Base-by-base conservation (phyloP, 306 rosid species). In the Pyrus betulifolia region DNA sequence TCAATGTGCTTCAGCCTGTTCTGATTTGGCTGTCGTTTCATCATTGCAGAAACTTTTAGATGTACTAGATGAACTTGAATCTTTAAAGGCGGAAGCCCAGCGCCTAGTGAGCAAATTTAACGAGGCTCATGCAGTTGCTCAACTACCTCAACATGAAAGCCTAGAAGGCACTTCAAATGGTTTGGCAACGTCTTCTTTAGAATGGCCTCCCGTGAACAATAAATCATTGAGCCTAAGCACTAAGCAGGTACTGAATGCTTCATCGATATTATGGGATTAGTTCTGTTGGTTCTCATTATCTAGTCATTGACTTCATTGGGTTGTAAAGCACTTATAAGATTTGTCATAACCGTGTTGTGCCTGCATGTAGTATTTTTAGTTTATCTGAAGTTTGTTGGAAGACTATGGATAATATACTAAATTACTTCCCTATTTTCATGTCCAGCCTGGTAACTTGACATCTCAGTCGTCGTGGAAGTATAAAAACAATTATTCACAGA, bases 51-150 rank as follows among this genome's bases (percentile, higher is more conserved):
- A 81, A 83, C 83, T 88, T 25, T 72, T 70, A 8, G 35, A 13
- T 57, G 91, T 88, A 70, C 74, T 94, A 51, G 92, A 94, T 79
- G 98, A 94, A 82, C 89, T 94, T 71, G 98, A 94, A 79, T 81
- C 88, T 61, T 78, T 94, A 85, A 90, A 89, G 85, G 95, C 95
- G 2, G 90, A 90, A 79, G 88, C 85, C 60, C 82, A 83, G 58
- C 75, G 60, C 42, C 85, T 38, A 78, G 80, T 84, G 81, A 80
- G 74, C 59, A 88, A 84, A 76, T 88, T 89, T 71, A 88, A 92
- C n/a, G 79, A 82, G 73, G 84, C 68, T 12, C 80, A 52, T 82
- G 78, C 65, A 72, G 73, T 68, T 76, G 66, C 81, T 84, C 83
- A 81, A n/a, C 81, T 81, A 61, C 78, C 81, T 31, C 82, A 79